Base-by-base conservation (phyloP, 2,329 filamentous ascomycete species). In the Talaromyces sp. region DNA sequence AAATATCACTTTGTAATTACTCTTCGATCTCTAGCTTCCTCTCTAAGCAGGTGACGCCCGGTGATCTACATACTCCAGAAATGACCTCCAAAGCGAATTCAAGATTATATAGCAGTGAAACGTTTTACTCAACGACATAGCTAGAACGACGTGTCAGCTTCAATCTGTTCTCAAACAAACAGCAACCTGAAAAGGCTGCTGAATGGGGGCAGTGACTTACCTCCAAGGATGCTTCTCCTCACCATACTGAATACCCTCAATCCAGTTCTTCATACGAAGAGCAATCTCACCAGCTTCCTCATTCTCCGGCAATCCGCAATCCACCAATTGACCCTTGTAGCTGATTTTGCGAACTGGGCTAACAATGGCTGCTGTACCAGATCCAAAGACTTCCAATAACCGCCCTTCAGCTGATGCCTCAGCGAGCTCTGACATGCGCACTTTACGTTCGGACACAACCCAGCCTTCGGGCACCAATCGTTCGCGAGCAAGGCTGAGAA, bases 211-310 rank as follows among this genome's bases (percentile, higher is more conserved):
- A n/a, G 27, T 45, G 19, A 75, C 81, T 77, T 88, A 89, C 84
- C 93, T 97, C 95, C 95, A 99, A 70, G 89, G 85, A 77, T 97
- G 92, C 76, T 92, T 87, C 79, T 94, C 91, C 69, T 97, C 93
- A 69, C 95, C 95, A 76, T 98, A 97, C 82, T 98, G 94, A 71
- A 96, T 93, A 31, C 83, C 89, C 82, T 96, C 93, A 68, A 99
- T 97, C 95, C 95, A 99, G 73, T 90, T 87, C 87, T 97, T 96
- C 89, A 99, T 93, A 79, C 86, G 87, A 72, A 88, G 81, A 10
- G 95, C 90, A 73, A 98, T 84, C 74, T 93, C 90, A 51, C 95
- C 95, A 11, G 92, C 93, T 82, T 99, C 94, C 79, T 96, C 86
- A 58, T 87, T 83, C 71, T 91, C 88, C 76, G 86, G 86, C 70